These are phyloP conservation scores for Closterium sp. DNA, from an alignment of 139 green algal genomes.

Conservation along the genomic window DNA sequence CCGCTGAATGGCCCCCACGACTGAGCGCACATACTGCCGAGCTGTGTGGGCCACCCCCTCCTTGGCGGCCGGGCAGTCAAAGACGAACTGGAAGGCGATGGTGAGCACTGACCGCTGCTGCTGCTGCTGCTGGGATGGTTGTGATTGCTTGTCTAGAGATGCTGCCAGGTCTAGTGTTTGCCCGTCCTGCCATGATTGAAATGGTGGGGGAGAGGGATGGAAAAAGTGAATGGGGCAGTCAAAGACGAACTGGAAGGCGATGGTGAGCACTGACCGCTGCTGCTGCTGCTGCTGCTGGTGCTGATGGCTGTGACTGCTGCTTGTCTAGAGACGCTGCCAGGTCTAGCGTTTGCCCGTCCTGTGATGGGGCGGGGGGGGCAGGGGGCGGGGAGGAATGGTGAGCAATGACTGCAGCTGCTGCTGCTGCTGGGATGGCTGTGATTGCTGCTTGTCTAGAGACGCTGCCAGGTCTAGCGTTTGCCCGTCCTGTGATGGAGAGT, in stretches of 20 bases:
- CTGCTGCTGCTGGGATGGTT: neutral
- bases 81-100: constrained; percentile 50
- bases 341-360: constrained; percentile 23
- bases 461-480: constrained; percentile 32
- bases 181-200: neutral
- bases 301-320: constrained; percentile 8
- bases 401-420: constrained; percentile 32
- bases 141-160: constrained; percentile 22
- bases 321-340: constrained; percentile 24
- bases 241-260: too few relatives aligned
- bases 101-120: constrained; percentile 34
- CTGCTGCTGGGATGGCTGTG: neutral
- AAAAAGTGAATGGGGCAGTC: too few relatives aligned
- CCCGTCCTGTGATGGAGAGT: neutral
- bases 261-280: too few relatives aligned
- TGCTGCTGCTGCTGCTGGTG: neutral
- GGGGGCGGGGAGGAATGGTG: too few relatives aligned
- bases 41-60: constrained; percentile 24
- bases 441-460: constrained; percentile 32
- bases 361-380: neutral
- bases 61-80: neutral
- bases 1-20: constrained; percentile 32
- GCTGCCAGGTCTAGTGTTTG: constrained; percentile 31
- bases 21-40: constrained; percentile 22
- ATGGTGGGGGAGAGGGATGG: too few relatives aligned